Evolutionary conservation across 352 stramenopile species (phyloP), one percentile per base, ranked within the genome.

Genomic region (Phytophthora sp.): DNA sequence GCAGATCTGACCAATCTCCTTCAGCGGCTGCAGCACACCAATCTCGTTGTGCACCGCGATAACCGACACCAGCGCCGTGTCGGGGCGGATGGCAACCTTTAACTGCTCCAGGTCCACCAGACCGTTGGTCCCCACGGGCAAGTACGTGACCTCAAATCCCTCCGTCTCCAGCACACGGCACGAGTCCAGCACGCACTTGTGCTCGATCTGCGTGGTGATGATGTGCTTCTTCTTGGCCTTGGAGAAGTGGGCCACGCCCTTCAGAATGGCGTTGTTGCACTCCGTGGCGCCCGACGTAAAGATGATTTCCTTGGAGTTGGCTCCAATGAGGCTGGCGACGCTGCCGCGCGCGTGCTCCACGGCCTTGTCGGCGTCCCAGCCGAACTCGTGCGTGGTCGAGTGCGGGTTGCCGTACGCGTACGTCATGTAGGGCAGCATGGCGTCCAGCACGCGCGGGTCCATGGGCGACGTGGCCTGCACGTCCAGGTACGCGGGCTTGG

Each of bases 11-110:
- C 96, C 96, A 72, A 99, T 99, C 62, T 98, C 93, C 76, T 98
- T 92, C 5, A 99, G 80, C 9, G 97, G 97, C 77, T 99, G 98
- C 24, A 99, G 62, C 26, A 99, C 98, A 30, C 98, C 98, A 77
- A 99, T 99, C 81, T 99, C 98, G 76, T 99, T 99, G 87, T 99
- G 99, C 41, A 99, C 97, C 2, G 97, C 97, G 88, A 99, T 99
- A 38, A 99, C 84, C 42, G 91, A 98, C 23, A 99, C 93, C 2
- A 99, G 77, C 15, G 92, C 88, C n/a, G 98, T 99, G 59, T 98
- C 94, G 0, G 89, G 87, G 18, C 96, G 91, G 70, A 99, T 98
- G 3, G 94, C 90, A 3, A 73, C 84, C 64, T 98, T 86, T 11
- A 99, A 83, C 58, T 98, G 74, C 32, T 98, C 83, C 34, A 99